Base-by-base conservation (phyloP, 495 filamentous ascomycete species). In the Rhypophila decipiens region DNA sequence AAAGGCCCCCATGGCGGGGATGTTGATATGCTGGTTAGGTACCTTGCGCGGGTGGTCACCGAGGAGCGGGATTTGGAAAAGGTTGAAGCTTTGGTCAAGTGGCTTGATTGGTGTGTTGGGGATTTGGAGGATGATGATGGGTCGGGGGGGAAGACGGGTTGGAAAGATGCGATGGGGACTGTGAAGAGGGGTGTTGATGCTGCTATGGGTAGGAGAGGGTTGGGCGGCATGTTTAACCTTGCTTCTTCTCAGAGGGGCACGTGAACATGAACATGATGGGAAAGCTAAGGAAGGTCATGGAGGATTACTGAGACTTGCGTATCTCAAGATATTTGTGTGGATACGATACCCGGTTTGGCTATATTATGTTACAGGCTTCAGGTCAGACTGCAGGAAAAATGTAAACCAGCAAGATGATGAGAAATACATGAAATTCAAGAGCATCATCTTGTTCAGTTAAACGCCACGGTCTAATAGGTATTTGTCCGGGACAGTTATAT, bases 1-100 rank as follows among this genome's bases (percentile, higher is more conserved):
- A 83, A 86, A 7, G 86, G 84, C 0, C 90, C 90, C 36, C 88
- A 90, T 57, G 58, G 52, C 0, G 83, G 84, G 46, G 90, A 96
- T 63, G 84, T 88, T n/a, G 73, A 74, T 13, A 78, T 85, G 8
- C 66, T 95, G 33, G 77, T 68, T 35, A 70, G 60, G 50, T 95
- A 94, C 65, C 56, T 95, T 24, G 69, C 57, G 7, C 72, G 73
- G 24, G 87, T 95, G 5, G 76, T 91, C 0, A 27, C 61, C 2
- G 82, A 88, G 22, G 90, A 95, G 64, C 69, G 73, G 49, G 79
- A 95, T 60, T 70, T 95, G 66, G 79, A 76, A 31, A 67, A 65
- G 50, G 62, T 37, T 40, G 47, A 54, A 44, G 42, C 39, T 46
- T 23, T 65, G 27, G 72, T 83, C 1, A 76, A 68, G 50, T 95